A percentile compares a stretch with the other conserved stretches of the same genome.
These are phyloP conservation scores for Cryptococcus sp. DNA, from an alignment of 1,284 basidiomycete species.

Conservation along the genomic window DNA sequence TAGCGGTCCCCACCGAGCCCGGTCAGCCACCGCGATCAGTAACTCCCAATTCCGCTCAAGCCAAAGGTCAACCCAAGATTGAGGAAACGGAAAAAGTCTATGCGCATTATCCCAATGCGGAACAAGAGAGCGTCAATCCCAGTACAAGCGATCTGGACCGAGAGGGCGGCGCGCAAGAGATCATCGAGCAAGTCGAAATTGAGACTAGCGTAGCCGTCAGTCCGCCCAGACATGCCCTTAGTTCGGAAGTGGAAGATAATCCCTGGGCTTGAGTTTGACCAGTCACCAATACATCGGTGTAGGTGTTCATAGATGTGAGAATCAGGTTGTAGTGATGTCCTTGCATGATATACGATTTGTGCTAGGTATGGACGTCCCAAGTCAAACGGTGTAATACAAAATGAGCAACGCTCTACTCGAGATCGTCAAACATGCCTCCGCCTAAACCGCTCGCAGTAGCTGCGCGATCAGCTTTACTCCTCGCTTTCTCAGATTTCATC, in stretches of 20 bases:
- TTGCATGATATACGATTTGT: slow-evolving; percentile 1
- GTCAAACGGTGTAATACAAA: too few species aligned
- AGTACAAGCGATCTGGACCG: neutral
- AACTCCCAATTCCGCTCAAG: slow-evolving; percentile 1
- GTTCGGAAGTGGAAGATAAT: slow-evolving; percentile 35
- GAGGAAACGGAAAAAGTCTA: slow-evolving; percentile 27
- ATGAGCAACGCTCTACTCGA: slow-evolving; percentile 29
- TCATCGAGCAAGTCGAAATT: neutral
- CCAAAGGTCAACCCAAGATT: neutral
- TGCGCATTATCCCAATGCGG: slow-evolving; percentile 23
- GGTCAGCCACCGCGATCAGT: neutral
- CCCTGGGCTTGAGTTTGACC: slow-evolving; percentile 37
- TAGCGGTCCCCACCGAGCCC: neutral
- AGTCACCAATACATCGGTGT: neutral
- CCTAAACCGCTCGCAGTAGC: slow-evolving; percentile 63
- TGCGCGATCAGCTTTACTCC: slow-evolving; percentile 30
- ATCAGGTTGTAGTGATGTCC: slow-evolving; percentile 1
- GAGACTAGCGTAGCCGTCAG: slow-evolving; percentile 16
- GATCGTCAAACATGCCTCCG: slow-evolving; percentile 52
- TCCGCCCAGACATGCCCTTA: slow-evolving; percentile 19
- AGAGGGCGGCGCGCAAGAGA: slow-evolving; percentile 11
- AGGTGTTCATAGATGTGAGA: neutral
- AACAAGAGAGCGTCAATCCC: slow-evolving; percentile 19
- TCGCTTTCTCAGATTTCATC: slow-evolving; percentile 60
- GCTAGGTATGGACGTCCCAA: neutral